Base-by-base conservation (phyloP, 106 monocot genomes). In the Narthecium ossifragum region DNA sequence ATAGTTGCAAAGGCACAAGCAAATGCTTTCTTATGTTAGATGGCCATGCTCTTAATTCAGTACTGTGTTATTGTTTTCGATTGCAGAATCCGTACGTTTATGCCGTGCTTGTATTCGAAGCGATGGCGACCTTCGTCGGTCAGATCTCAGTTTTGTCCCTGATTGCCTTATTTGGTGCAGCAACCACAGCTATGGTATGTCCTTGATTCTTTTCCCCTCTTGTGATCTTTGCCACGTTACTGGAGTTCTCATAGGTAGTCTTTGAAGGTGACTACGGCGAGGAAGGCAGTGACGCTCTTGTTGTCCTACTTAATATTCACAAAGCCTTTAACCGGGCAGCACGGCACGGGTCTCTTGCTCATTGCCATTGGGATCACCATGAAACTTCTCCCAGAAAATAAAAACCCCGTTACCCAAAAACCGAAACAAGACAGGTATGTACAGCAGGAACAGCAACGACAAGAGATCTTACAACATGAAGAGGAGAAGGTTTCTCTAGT, bases 131-230 rank as follows among this genome's bases (percentile, higher is more conserved):
- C 15, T 86, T 83, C 31, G 77, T 92, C 8, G 91, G 91, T 13
- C 86, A 92, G 57, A 77, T 92, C 15, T 83, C 91, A 5, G 91
- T 92, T 22, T 62, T 92, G 24, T 92, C 91, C 30, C 85, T 92
- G 34, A 85, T 92, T 13, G 92, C 88, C 7, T 73, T 92, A 26
- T 88, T 92, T 13, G 92, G 88, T 0, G 92, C 92, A 15, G 92
- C 92, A 28, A 92, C 80, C 6, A 92, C 92, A 5, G 87, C 92
- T 21, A 84, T 92, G 92, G 92, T 87, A 69, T n/a, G 46, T 13
- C 31, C 28, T 33, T 20, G 23, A n/a, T 43, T 41, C 53, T 53
- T 26, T 10, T 18, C 39, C 46, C 17, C 4, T 23, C 18, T 22
- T 43, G 27, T 23, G 26, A n/a, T 37, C 43, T 55, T 21, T 29